Evolutionary conservation across 805 yeast genomes (phyloP).

Genomic region (Schwanniomyces polymorphus): DNA sequence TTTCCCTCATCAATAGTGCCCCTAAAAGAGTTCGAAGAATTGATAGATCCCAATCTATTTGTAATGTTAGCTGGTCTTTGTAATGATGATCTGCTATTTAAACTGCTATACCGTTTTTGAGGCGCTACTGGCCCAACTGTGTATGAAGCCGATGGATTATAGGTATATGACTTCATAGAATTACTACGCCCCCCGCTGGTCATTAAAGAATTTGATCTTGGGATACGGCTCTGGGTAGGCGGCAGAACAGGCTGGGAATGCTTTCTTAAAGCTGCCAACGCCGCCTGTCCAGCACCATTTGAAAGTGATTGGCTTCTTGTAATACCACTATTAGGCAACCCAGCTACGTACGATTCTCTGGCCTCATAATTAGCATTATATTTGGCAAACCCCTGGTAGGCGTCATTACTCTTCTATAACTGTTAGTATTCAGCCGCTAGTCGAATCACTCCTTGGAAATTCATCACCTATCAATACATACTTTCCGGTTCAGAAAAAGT

Average conservation of each 20-base stretch:
- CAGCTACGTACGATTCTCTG: slow-evolving; percentile 15
- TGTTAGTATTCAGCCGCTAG: slow-evolving; percentile 5
- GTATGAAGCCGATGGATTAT: slow-evolving; percentile 41
- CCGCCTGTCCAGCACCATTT: slow-evolving; percentile 41
- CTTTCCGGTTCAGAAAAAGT: slow-evolving; percentile 6
- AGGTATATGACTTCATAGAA: slow-evolving; percentile 35
- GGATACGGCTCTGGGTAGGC: slow-evolving; percentile 1
- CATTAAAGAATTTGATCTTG: slow-evolving; percentile 22
- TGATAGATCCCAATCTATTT: slow-evolving; percentile 10
- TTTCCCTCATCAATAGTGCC: slow-evolving; percentile 6
- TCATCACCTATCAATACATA: background rate
- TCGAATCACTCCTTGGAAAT: background rate
- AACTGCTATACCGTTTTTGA: slow-evolving; percentile 1
- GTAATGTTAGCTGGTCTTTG: background rate
- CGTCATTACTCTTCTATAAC: slow-evolving; percentile 11
- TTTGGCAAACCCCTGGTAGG: slow-evolving; percentile 35
- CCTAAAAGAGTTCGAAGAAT: slow-evolving; percentile 6
- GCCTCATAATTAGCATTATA: slow-evolving; percentile 27
- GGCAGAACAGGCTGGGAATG: slow-evolving; percentile 21
- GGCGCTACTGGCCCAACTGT: slow-evolving; percentile 24
- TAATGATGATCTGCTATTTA: background rate
- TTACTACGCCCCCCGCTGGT: slow-evolving; percentile 20
- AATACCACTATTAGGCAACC: slow-evolving; percentile 18
- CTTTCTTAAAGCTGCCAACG: slow-evolving; percentile 37
- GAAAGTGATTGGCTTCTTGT: slow-evolving; percentile 22